These are phyloP conservation scores for Tylopilus plumbeoviolaceoides DNA, from an alignment of 768 basidiomycete genomes.

Conservation along the genomic window DNA sequence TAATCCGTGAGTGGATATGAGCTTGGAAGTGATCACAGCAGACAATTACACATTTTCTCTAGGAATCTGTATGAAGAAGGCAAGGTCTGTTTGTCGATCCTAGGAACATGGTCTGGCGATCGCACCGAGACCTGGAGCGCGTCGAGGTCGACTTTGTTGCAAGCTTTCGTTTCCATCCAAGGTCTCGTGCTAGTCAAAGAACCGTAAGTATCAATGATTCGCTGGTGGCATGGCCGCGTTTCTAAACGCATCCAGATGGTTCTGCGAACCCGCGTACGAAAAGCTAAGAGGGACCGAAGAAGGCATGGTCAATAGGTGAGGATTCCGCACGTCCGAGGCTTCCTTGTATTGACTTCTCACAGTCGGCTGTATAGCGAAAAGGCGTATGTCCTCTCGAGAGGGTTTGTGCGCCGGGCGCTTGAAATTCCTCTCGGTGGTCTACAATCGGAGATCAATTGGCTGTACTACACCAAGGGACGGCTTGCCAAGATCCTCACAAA, in stretches of 20 bases:
- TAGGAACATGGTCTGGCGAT: slow-evolving; percentile 92
- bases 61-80: slow-evolving; percentile 95
- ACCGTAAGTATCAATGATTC: slow-evolving; percentile 54
- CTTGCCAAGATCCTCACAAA: slow-evolving; percentile 67
- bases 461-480: slow-evolving; percentile 63
- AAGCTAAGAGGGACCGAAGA: slow-evolving; percentile 89
- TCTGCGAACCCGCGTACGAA: slow-evolving; percentile 91
- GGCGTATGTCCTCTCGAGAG: slow-evolving; percentile 85
- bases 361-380: slow-evolving; percentile 93
- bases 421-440: slow-evolving; percentile 72
- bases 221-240: neutral
- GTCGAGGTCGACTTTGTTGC: slow-evolving; percentile 78
- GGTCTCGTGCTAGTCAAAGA: slow-evolving; percentile 90
- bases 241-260: slow-evolving; percentile 52
- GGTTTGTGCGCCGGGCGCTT: slow-evolving; percentile 86
- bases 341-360: slow-evolving; percentile 5
- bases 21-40: neutral
- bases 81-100: slow-evolving; percentile 88
- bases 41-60: neutral
- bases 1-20: slow-evolving; percentile 59
- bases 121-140: slow-evolving; percentile 85
- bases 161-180: slow-evolving; percentile 92
- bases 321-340: neutral
- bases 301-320: slow-evolving; percentile 79
- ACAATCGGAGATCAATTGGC: slow-evolving; percentile 65